Base-by-base conservation (phyloP, 208 protist species). In the Blastocrithidia nonstop region DNA sequence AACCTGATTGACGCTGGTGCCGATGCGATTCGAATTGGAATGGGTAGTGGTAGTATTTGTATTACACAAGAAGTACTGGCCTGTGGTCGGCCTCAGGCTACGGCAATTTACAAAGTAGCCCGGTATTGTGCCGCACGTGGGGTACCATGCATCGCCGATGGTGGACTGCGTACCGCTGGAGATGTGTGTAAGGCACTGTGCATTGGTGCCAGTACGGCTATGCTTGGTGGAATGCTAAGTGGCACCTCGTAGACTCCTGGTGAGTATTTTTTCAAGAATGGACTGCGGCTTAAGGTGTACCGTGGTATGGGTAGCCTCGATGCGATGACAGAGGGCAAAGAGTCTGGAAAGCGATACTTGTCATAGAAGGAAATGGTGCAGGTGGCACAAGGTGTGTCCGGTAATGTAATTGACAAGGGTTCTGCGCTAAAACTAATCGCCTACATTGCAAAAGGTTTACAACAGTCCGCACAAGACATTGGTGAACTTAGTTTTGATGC, bases 21-120 rank as follows among this genome's bases (percentile, higher is more conserved):
- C 7, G 96, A 99, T 58, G 92, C 61, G 21, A 75, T 98, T 9
- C 89, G 95, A 51, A 90, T 98, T 21, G 97, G 97, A 31, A 98
- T 99, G 93, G 97, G 97, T 50, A 87, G 82, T 26, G 97, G 97
- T 19, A 97, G 90, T 51, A 98, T 98, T 65, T 98, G 94, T 86
- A 98, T 95, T 48, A 98, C 96, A 20, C 95, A 97, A 66, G 92
- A 97, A 63, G 68, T 96, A 22, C 77, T 90, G 44, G 93, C 86
- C 29, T 96, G 83, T 33, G 93, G 95, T 20, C 81, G 95, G 13
- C 94, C 96, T 32, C 96, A 98, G 67, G 90, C 77, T 13, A 97
- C 96, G 6, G 89, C 93, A 7, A 87, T 98, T 21, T 97, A 93
- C 67, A 86, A 94, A 57, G 88, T 96, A 7, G 62, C 57, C 6